These are phyloP conservation scores for Xerocomus nothofagi DNA, from an alignment of 1,284 basidiomycete species.

Conservation along the genomic window DNA sequence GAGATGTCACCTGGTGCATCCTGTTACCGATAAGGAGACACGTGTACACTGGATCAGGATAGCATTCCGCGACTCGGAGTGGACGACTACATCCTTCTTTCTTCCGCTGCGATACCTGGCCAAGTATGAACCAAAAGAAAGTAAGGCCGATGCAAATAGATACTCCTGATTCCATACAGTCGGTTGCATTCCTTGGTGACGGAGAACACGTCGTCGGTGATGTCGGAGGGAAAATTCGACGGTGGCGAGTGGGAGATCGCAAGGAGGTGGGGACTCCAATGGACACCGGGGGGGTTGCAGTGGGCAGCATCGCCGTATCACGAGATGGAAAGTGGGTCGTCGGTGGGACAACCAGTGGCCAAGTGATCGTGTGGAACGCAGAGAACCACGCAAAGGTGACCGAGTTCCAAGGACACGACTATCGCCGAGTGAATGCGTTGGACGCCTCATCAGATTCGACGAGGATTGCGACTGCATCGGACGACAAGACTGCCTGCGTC, in stretches of 20 bases:
- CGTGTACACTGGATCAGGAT: too few species aligned
- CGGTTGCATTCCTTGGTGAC: background rate
- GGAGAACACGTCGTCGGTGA: background rate
- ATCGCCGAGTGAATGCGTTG: too few species aligned
- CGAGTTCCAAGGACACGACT: background rate
- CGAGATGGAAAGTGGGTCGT: background rate
- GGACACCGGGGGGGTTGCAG: background rate
- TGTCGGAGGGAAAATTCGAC: background rate
- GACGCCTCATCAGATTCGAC: too few species aligned
- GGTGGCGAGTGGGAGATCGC: background rate
- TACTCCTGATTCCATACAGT: too few species aligned
- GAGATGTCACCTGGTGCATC: too few species aligned
- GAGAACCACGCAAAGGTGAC: background rate
- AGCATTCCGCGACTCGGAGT: too few species aligned
- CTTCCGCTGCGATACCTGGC: too few species aligned
- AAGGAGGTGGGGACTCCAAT: background rate
- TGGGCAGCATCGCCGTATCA: background rate
- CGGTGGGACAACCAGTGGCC: background rate
- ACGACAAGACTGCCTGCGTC: constrained; percentile 3
- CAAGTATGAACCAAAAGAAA: too few species aligned
- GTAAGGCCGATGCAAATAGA: background rate
- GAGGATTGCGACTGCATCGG: too few species aligned
- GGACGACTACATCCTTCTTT: too few species aligned
- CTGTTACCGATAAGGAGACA: too few species aligned
- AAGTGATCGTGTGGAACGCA: background rate